phyloP scores from a whole-genome alignment of 2,329 filamentous ascomycete species.

The Aspergillus pseudoviridinutans region DNA sequence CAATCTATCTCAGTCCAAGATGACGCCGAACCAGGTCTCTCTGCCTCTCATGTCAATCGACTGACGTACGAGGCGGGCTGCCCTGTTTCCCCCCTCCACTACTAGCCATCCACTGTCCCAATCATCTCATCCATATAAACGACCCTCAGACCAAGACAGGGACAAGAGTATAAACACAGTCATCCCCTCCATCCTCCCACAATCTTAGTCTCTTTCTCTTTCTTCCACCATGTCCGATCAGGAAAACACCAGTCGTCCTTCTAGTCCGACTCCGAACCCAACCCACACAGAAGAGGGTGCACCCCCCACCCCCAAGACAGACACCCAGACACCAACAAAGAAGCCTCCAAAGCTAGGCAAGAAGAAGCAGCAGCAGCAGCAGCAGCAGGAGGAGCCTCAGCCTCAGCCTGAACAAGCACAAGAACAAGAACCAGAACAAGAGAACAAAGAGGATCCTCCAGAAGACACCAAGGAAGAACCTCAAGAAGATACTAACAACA shows the following conservation, averaged over 20 bases:
- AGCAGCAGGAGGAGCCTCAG: constrained; percentile 29
- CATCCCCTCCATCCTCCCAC: constrained; percentile 5
- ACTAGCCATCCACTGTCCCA: not conserved
- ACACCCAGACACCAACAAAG: constrained; percentile 10
- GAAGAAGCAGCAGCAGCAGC: constrained; percentile 41
- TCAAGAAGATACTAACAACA: constrained; percentile 1
- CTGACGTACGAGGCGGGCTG: constrained; percentile 26
- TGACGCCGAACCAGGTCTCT: too few relatives aligned
- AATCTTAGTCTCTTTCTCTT: constrained; percentile 15
- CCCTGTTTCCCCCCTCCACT: not conserved
- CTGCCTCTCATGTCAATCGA: not conserved
- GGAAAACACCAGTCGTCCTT: constrained; percentile 11
- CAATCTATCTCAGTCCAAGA: too few relatives aligned
- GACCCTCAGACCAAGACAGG: not conserved
- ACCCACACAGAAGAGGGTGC: not conserved
- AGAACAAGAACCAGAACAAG: constrained; percentile 44
- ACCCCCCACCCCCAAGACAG: not conserved
- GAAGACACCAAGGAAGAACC: constrained; percentile 10
- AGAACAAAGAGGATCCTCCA: not conserved
- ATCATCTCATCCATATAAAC: not conserved
- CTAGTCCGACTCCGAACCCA: constrained; percentile 14
- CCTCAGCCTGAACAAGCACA: constrained; percentile 31
- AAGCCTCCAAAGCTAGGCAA: constrained; percentile 31
- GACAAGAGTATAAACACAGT: not conserved
- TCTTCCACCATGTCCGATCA: constrained; percentile 27